Percentiles rank a stretch among this genome's conserved stretches.
phyloP scores from a whole-genome alignment of 2,329 filamentous ascomycete genomes.

The Tolypocladium guangdongense region DNA sequence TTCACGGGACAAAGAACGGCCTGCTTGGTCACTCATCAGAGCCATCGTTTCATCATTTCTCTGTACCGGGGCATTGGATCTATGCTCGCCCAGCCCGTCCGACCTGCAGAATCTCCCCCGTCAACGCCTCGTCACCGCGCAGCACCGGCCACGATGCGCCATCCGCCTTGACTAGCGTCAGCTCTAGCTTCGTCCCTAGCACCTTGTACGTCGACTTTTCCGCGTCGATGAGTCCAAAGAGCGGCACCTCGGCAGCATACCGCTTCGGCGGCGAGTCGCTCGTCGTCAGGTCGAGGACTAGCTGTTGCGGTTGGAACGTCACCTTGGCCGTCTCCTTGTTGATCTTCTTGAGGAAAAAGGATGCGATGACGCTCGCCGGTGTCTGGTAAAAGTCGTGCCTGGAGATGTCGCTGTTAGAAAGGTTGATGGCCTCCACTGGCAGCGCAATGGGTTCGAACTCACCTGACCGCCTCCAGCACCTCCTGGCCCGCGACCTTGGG shows the following conservation, averaged over 20 bases:
- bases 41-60: neutral
- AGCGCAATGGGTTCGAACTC: constrained; percentile 14
- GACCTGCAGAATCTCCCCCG: constrained; percentile 76
- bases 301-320: constrained; percentile 48
- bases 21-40: neutral
- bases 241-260: constrained; percentile 60
- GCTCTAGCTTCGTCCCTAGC: constrained; percentile 79
- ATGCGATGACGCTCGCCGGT: constrained; percentile 70
- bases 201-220: constrained; percentile 69
- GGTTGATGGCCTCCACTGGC: neutral
- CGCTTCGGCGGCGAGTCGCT: constrained; percentile 67
- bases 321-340: constrained; percentile 69
- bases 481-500: constrained; percentile 49
- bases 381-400: constrained; percentile 92
- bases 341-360: constrained; percentile 95
- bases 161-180: constrained; percentile 62
- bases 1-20: neutral
- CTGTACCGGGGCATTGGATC: neutral
- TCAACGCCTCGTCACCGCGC: constrained; percentile 59
- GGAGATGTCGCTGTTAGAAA: neutral
- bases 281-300: constrained; percentile 77
- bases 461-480: constrained; percentile 67
- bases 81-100: constrained; percentile 54
- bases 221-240: constrained; percentile 68
- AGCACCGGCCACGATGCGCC: constrained; percentile 77